phyloP scores from a whole-genome alignment of 352 stramenopile species.

The Pseudoperonospora humuli region DNA sequence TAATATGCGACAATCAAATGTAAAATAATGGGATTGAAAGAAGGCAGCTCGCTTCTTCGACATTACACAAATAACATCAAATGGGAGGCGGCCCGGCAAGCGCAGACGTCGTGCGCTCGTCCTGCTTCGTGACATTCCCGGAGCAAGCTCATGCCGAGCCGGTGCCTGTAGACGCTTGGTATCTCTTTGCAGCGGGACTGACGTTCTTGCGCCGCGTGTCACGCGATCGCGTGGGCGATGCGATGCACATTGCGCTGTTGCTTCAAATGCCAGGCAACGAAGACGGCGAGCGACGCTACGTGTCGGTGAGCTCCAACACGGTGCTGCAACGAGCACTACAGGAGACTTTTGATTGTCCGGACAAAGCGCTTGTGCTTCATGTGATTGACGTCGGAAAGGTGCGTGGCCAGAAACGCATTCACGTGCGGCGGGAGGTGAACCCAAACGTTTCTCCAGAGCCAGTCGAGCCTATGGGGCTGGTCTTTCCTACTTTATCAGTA shows the following conservation, averaged over 20 bases:
- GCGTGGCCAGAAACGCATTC: constrained; percentile 40
- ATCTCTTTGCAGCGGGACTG: constrained; percentile 59
- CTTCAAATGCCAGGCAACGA: constrained; percentile 36
- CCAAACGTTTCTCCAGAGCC: constrained; percentile 78
- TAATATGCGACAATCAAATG: too few relatives aligned
- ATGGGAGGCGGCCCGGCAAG: constrained; percentile 67
- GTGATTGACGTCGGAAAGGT: constrained; percentile 63
- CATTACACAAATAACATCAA: too few relatives aligned
- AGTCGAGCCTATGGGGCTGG: constrained; percentile 48
- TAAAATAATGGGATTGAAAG: too few relatives aligned
- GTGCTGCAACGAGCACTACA: constrained; percentile 50
- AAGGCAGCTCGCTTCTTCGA: too few relatives aligned
- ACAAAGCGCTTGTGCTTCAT: constrained; percentile 63
- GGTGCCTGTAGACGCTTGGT: constrained; percentile 79
- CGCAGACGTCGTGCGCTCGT: constrained; percentile 71
- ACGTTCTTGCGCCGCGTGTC: constrained; percentile 64
- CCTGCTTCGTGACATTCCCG: constrained; percentile 78
- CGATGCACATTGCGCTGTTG: constrained; percentile 45
- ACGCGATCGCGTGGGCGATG: constrained; percentile 60
- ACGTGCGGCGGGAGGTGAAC: constrained; percentile 70
- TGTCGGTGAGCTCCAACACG: constrained; percentile 47
- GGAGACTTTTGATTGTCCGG: constrained; percentile 55
- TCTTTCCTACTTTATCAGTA: constrained; percentile 64
- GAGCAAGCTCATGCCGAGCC: constrained; percentile 58
- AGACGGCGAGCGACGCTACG: constrained; percentile 37